Evolutionary conservation across 2,329 filamentous ascomycete species (phyloP).

Genomic region (Epichloe brachyelytri): DNA sequence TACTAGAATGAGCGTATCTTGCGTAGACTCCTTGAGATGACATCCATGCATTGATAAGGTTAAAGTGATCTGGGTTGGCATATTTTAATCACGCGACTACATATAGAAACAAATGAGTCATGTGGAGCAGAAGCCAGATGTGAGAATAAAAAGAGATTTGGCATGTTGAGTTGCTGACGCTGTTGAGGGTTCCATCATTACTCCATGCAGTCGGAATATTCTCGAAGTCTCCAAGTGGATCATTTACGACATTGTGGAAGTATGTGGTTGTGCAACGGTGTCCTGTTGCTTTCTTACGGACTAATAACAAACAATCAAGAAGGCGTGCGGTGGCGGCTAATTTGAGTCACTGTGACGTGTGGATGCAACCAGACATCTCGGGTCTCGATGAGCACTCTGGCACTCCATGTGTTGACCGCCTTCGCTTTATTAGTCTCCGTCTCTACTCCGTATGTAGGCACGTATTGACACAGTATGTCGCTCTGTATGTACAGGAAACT

Average conservation of each 20-base stretch:
- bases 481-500: background rate
- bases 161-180: too few relatives aligned
- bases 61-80: background rate
- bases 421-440: too few relatives aligned
- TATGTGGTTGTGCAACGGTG: background rate
- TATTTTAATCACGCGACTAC: background rate
- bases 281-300: background rate
- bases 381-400: background rate
- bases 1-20: constrained; percentile 50
- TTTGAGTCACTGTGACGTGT: background rate
- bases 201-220: constrained; percentile 12
- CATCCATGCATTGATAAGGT: background rate
- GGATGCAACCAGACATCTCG: too few relatives aligned
- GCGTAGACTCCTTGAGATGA: background rate
- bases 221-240: constrained; percentile 10
- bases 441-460: too few relatives aligned
- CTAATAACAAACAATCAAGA: background rate
- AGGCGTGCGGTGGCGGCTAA: background rate
- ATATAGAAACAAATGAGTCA: background rate
- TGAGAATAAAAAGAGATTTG: background rate
- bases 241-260: background rate
- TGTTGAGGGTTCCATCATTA: background rate
- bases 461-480: too few relatives aligned
- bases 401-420: too few relatives aligned
- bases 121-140: background rate